phyloP scores from a whole-genome alignment of 2,329 filamentous ascomycete genomes.

The Ophiosphaerella narmari region DNA sequence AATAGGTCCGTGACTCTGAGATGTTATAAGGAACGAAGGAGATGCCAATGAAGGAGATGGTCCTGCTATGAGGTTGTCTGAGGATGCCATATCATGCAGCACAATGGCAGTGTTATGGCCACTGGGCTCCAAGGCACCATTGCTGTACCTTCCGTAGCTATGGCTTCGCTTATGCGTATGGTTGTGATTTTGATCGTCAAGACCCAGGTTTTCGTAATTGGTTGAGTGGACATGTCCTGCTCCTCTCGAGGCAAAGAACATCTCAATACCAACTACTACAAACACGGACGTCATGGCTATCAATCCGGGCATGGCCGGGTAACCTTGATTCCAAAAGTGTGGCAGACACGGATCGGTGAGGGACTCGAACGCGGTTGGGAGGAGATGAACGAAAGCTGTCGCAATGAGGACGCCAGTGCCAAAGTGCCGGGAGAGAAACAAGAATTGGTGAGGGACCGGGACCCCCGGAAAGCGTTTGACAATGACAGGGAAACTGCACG shows the following conservation, averaged over 20 bases:
- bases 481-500: constrained; percentile 48
- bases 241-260: constrained; percentile 78
- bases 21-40: constrained; percentile 19
- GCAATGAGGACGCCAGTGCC: constrained; percentile 49
- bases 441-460: constrained; percentile 46
- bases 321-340: constrained; percentile 46
- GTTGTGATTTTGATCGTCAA: constrained; percentile 23
- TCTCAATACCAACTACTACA: constrained; percentile 82
- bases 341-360: constrained; percentile 48
- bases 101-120: constrained; percentile 36
- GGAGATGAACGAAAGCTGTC: constrained; percentile 49
- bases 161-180: constrained; percentile 37
- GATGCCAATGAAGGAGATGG: constrained; percentile 37
- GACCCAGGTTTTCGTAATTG: constrained; percentile 54
- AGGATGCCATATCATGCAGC: constrained; percentile 37
- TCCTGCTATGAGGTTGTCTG: constrained; percentile 39
- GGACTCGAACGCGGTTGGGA: constrained; percentile 47
- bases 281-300: constrained; percentile 49
- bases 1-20: constrained; percentile 10
- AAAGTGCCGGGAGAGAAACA: constrained; percentile 48
- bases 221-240: constrained; percentile 62
- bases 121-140: constrained; percentile 20
- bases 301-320: constrained; percentile 46
- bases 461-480: constrained; percentile 45
- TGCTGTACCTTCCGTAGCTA: constrained; percentile 39